Evolutionary conservation across 495 filamentous ascomycete genomes (phyloP).

Genomic region (Bacidia rubella): DNA sequence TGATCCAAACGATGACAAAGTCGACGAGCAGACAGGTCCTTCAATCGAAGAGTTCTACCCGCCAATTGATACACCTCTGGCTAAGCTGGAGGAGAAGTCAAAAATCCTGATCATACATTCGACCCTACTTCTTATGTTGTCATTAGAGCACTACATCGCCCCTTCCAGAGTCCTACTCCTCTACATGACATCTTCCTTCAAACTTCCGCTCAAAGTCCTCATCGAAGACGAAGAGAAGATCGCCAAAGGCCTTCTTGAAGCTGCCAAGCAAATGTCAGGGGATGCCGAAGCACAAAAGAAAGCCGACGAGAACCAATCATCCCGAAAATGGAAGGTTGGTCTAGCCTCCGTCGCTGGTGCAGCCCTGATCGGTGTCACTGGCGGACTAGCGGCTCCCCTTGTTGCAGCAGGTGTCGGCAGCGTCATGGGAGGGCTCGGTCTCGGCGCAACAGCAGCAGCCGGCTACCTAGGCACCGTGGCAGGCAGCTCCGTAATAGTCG

Average conservation of each 20-base stretch:
- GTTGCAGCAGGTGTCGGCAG: slow-evolving; percentile 72
- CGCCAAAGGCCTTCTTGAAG: slow-evolving; percentile 57
- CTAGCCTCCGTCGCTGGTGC: slow-evolving; percentile 68
- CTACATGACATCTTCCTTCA: slow-evolving; percentile 52
- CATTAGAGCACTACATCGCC: slow-evolving; percentile 66
- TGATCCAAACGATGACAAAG: slow-evolving; percentile 11
- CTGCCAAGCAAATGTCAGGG: slow-evolving; percentile 54
- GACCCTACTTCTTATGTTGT: slow-evolving; percentile 60
- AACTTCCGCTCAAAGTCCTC: slow-evolving; percentile 48
- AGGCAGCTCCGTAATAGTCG: slow-evolving; percentile 62
- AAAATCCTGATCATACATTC: slow-evolving; percentile 41
- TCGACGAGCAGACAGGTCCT: slow-evolving; percentile 20
- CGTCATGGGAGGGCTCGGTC: slow-evolving; percentile 65
- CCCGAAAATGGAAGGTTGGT: slow-evolving; percentile 68
- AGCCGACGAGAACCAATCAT: slow-evolving; percentile 48
- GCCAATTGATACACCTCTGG: slow-evolving; percentile 33
- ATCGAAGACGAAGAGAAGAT: slow-evolving; percentile 61
- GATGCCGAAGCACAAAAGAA: slow-evolving; percentile 55
- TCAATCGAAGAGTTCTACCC: slow-evolving; percentile 31
- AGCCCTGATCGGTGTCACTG: slow-evolving; percentile 67
- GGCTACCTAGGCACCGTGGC: slow-evolving; percentile 67
- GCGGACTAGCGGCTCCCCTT: slow-evolving; percentile 68
- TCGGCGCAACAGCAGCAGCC: slow-evolving; percentile 67
- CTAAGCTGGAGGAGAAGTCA: slow-evolving; percentile 27
- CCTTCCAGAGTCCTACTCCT: slow-evolving; percentile 65